phyloP scores from a whole-genome alignment of 75 land plant genomes.

The Selaginella tamariscina region DNA sequence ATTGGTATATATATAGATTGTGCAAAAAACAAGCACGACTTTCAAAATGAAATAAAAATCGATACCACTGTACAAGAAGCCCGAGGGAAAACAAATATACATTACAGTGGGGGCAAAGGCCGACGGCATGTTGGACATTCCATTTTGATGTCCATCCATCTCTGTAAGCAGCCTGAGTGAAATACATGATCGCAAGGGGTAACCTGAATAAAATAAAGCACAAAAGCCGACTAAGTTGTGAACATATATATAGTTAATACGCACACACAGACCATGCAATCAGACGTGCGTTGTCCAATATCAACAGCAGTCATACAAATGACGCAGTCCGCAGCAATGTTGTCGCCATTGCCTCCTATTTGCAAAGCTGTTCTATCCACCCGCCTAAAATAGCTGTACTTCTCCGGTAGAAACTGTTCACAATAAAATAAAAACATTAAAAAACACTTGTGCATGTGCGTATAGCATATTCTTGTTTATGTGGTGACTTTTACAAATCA shows the following conservation, averaged over 20 bases:
- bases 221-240: constrained; percentile 10
- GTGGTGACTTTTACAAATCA: too few relatives aligned
- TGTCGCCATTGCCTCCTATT: constrained; percentile 16
- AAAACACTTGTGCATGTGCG: too few relatives aligned
- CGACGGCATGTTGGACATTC: constrained; percentile 97
- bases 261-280: constrained; percentile 91
- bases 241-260: too few relatives aligned
- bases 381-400: constrained; percentile 79
- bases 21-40: too few relatives aligned
- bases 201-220: constrained; percentile 34
- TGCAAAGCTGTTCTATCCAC: constrained; percentile 27
- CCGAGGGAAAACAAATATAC: not conserved
- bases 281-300: constrained; percentile 36
- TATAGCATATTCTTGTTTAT: too few relatives aligned
- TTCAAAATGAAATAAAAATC: too few relatives aligned
- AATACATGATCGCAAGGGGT: constrained; percentile 96
- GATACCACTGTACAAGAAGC: too few relatives aligned
- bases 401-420: constrained; percentile 93
- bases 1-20: too few relatives aligned
- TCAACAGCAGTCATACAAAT: constrained; percentile 91
- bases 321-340: constrained; percentile 62
- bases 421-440: not conserved
- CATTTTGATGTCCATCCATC: constrained; percentile 99
- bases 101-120: constrained; percentile 72
- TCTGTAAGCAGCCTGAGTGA: constrained; percentile 84